phyloP scores from a whole-genome alignment of 208 protist genomes.

The Phytomonas francai region DNA sequence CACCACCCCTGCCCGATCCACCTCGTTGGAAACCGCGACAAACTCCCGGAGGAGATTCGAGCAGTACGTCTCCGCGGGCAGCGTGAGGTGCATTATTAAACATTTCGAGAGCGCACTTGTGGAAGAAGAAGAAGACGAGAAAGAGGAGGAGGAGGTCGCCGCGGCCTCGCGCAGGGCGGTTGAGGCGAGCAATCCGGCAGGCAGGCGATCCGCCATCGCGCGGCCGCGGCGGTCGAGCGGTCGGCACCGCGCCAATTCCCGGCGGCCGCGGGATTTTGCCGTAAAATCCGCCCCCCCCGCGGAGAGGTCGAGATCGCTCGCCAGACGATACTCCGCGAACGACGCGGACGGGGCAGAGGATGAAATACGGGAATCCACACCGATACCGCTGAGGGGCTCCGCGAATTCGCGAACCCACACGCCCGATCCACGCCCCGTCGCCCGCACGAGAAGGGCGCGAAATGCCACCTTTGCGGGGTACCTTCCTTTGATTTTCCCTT shows the following conservation, averaged over 20 bases:
- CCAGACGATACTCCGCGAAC: constrained; percentile 26
- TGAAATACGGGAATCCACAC: background rate
- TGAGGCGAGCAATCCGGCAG: constrained; percentile 41
- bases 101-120: constrained; percentile 17
- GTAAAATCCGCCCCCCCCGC: constrained; percentile 23
- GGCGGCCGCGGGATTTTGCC: constrained; percentile 24
- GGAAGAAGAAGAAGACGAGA: background rate
- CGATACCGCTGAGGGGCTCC: constrained; percentile 20
- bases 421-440: constrained; percentile 16
- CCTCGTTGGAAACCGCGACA: constrained; percentile 12
- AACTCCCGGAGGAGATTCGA: constrained; percentile 53
- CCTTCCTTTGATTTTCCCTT: background rate
- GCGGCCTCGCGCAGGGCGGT: constrained; percentile 13
- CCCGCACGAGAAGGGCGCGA: constrained; percentile 21
- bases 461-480: constrained; percentile 12
- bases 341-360: constrained; percentile 17
- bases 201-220: constrained; percentile 50
- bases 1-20: background rate
- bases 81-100: constrained; percentile 64
- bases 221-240: constrained; percentile 58
- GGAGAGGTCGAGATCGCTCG: constrained; percentile 17
- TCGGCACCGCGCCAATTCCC: constrained; percentile 21
- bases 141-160: constrained; percentile 13
- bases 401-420: constrained; percentile 58
- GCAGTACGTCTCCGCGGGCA: constrained; percentile 35